Percentiles rank a stretch among this genome's conserved stretches.
These are phyloP conservation scores for Rhynchospora breviuscula DNA, from an alignment of 176 grass and related monocot genomes.

Conservation along the genomic window DNA sequence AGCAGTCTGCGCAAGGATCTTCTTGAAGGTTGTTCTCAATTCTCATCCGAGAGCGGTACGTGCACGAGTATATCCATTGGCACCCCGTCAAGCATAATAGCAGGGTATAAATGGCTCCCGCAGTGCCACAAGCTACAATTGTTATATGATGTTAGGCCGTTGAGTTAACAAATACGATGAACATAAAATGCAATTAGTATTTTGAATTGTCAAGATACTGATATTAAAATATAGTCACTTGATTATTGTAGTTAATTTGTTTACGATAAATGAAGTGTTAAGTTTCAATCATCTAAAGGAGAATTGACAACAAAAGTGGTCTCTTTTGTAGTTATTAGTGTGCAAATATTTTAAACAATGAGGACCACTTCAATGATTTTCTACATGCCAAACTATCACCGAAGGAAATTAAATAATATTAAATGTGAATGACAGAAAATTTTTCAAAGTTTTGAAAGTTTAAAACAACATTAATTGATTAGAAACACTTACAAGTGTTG, in stretches of 20 bases:
- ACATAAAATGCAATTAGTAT: not conserved
- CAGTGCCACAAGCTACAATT: constrained; percentile 39
- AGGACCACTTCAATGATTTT: not conserved
- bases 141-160: not conserved
- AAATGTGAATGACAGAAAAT: not conserved
- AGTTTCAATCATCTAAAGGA: not conserved
- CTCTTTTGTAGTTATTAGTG: not conserved
- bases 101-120: constrained; percentile 42
- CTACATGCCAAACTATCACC: not conserved
- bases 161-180: not conserved
- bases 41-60: constrained; percentile 48
- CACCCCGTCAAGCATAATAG: not conserved
- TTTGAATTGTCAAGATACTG: not conserved
- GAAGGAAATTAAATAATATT: not conserved
- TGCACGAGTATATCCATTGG: constrained; percentile 52
- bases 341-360: not conserved
- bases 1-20: constrained; percentile 46
- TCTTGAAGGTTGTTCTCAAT: constrained; percentile 33
- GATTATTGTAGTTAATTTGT: not conserved
- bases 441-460: not conserved
- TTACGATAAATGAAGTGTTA: not conserved
- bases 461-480: not conserved
- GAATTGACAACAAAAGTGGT: not conserved
- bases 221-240: not conserved
- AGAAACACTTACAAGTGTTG: constrained; percentile 29